These are phyloP conservation scores for Sordariomycetes sp. DNA, from an alignment of 2,329 filamentous ascomycete species.

Conservation along the genomic window DNA sequence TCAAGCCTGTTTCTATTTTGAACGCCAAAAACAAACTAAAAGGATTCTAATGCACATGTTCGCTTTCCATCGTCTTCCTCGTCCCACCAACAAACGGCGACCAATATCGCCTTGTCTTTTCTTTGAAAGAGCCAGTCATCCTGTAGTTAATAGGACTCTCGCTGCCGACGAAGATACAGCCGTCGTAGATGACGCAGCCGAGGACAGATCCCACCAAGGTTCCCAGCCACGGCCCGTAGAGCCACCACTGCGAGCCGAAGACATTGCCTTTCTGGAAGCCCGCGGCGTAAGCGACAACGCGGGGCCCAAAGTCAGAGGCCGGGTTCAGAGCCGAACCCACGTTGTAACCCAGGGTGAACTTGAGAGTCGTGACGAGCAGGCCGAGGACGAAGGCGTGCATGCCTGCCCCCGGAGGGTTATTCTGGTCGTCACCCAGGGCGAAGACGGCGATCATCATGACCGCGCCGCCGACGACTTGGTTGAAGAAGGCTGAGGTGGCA, in stretches of 20 bases:
- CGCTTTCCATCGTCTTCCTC: not conserved
- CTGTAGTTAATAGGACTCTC: conserved; percentile 7
- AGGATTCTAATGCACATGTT: no score
- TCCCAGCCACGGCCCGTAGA: conserved; percentile 18
- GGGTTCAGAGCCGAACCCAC: conserved; percentile 26
- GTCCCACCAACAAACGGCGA: not conserved
- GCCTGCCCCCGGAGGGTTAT: conserved; percentile 24
- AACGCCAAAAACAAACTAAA: no score
- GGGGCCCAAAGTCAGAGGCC: conserved; percentile 25
- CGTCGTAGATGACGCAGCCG: conserved; percentile 19
- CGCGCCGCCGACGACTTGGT: conserved; percentile 22
- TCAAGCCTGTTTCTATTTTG: no score
- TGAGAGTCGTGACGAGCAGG: conserved; percentile 22
- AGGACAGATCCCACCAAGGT: conserved; percentile 16
- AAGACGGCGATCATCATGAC: conserved; percentile 26
- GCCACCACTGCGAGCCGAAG: conserved; percentile 20
- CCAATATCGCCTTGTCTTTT: not conserved
- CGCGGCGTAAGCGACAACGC: conserved; percentile 19
- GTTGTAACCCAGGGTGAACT: conserved; percentile 25
- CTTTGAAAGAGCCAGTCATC: not conserved
- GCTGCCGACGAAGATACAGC: conserved; percentile 14
- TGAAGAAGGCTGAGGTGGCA: conserved; percentile 19
- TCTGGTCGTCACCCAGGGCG: conserved; percentile 24
- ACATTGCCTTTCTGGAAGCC: conserved; percentile 17
- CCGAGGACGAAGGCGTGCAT: conserved; percentile 26